These are phyloP conservation scores for Corylus americana DNA, from an alignment of 306 rosid species.

Conservation along the genomic window DNA sequence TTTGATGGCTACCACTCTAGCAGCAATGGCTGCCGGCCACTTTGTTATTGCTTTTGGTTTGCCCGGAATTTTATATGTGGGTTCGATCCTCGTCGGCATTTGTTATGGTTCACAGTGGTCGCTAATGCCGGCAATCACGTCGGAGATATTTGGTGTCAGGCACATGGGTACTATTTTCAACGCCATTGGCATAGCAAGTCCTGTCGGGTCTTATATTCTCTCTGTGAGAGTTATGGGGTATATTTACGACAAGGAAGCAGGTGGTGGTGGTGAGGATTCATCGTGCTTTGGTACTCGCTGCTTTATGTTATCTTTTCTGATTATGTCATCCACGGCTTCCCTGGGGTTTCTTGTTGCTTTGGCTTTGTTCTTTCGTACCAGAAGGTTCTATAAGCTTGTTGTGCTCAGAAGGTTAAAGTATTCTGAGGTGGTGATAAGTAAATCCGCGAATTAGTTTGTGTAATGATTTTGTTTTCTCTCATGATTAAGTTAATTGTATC, in stretches of 20 bases:
- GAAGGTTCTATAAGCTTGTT: constrained; percentile 54
- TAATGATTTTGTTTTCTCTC: too few species aligned
- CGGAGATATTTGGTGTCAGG: constrained; percentile 84
- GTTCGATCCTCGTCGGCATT: constrained; percentile 82
- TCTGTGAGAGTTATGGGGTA: constrained; percentile 85
- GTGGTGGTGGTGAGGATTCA: constrained; percentile 22
- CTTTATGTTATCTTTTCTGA: constrained; percentile 67
- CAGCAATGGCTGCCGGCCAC: constrained; percentile 71
- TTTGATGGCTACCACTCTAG: constrained; percentile 56
- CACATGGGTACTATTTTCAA: constrained; percentile 95
- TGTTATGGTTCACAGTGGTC: constrained; percentile 95
- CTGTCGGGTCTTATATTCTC: constrained; percentile 83
- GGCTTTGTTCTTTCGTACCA: constrained; percentile 68
- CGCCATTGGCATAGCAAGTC: constrained; percentile 80
- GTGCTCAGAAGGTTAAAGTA: constrained; percentile 49
- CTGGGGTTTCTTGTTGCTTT: constrained; percentile 63
- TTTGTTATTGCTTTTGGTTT: constrained; percentile 65
- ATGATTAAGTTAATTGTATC: too few species aligned
- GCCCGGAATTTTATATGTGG: constrained; percentile 68
- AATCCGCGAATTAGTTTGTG: too few species aligned
- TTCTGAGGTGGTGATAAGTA: neutral
- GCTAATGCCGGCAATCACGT: constrained; percentile 84
- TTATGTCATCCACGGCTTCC: constrained; percentile 67
- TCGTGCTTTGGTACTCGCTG: constrained; percentile 72
- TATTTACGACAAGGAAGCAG: constrained; percentile 67